Percentiles rank a stretch among this genome's conserved stretches.
Evolutionary conservation across 2,329 filamentous ascomycete species (phyloP).

Genomic region (Truncatella angustata): DNA sequence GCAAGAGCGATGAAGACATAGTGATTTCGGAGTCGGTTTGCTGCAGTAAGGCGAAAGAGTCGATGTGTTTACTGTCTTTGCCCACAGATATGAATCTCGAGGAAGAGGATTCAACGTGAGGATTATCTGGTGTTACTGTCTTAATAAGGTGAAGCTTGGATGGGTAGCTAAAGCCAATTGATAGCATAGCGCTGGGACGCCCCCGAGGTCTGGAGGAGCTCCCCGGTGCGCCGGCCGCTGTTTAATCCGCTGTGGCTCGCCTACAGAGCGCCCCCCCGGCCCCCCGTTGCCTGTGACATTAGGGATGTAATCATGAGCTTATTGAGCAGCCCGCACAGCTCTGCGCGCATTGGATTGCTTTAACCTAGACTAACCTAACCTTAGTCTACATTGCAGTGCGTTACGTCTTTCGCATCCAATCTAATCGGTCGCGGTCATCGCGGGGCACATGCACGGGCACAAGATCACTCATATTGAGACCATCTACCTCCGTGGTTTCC

Average conservation of each 20-base stretch:
- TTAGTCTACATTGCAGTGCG: no score
- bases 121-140: background rate
- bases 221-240: background rate
- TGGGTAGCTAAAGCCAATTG: no score
- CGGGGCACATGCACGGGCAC: background rate
- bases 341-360: background rate
- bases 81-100: no score
- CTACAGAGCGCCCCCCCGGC: background rate
- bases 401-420: background rate
- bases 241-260: constrained; percentile 3
- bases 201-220: background rate
- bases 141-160: background rate
- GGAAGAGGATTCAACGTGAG: no score
- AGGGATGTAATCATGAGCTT: no score
- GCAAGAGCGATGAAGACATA: constrained; percentile 45
- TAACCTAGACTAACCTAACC: no score
- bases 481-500: no score
- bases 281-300: no score
- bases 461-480: background rate
- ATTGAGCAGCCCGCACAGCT: no score
- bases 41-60: constrained; percentile 9
- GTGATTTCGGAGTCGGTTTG: constrained; percentile 16
- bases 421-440: background rate
- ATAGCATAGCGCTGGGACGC: no score
- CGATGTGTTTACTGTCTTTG: no score